phyloP scores from a whole-genome alignment of 192 early-diverging fungal genomes.

The Dissophora ornata region DNA sequence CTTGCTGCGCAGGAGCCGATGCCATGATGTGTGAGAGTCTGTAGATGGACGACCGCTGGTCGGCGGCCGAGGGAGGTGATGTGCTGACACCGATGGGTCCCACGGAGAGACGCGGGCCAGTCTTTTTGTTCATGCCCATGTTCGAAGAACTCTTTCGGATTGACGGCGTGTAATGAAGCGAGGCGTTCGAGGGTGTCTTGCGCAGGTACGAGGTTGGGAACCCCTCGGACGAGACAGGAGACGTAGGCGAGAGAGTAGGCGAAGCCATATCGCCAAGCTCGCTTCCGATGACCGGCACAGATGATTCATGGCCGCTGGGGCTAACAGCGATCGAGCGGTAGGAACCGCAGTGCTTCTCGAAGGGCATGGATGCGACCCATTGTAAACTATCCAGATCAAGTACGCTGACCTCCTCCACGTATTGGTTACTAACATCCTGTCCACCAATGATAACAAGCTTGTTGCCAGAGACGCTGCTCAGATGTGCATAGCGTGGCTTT shows the following conservation, averaged over 20 bases:
- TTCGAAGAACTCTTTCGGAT: conserved; percentile 42
- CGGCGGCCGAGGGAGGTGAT: conserved; percentile 22
- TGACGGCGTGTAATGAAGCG: conserved; percentile 47
- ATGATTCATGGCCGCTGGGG: conserved; percentile 49
- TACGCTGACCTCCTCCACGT: conserved; percentile 78
- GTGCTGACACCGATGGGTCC: conserved; percentile 11
- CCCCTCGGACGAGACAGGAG: conserved; percentile 15
- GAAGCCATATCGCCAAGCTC: conserved; percentile 16
- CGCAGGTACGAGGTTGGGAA: conserved; percentile 37
- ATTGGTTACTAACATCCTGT: conserved; percentile 78
- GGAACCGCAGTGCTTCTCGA: conserved; percentile 75
- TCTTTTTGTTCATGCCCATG: conserved; percentile 22
- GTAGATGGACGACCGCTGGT: conserved; percentile 31
- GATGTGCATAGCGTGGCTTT: conserved; percentile 78
- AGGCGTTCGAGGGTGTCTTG: conserved; percentile 42
- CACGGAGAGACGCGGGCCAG: conserved; percentile 19
- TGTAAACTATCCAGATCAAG: conserved; percentile 67
- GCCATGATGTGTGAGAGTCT: conserved; percentile 38
- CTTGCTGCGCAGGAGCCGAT: conserved; percentile 16
- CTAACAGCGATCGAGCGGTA: conserved; percentile 79
- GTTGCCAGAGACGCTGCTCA: conserved; percentile 68
- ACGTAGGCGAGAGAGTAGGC: conserved; percentile 8
- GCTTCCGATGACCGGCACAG: conserved; percentile 44
- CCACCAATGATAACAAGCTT: conserved; percentile 75
- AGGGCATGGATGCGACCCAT: conserved; percentile 69